A percentile compares a stretch with the other conserved stretches of the same genome.
Conservation (phyloP, 1,284 basidiomycete species). For the Puccinia polysora region DNA sequence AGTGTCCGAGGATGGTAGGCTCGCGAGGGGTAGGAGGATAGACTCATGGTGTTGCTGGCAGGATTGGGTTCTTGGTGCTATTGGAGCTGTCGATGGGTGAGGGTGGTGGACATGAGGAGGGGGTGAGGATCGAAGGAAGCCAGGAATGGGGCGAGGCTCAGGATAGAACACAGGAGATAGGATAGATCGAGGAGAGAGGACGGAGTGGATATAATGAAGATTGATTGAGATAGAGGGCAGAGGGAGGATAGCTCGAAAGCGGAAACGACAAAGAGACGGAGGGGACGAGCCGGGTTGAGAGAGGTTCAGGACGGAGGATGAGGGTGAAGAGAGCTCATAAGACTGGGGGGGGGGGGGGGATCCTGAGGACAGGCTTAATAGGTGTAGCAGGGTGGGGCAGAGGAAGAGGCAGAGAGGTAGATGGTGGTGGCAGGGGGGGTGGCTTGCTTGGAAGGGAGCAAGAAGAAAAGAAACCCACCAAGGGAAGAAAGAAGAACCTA, state of each 20-base stretch:
- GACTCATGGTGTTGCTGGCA: conserved; percentile 35
- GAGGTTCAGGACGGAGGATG: too few species aligned
- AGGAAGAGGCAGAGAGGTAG: neutral
- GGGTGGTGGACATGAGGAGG: conserved; percentile 27
- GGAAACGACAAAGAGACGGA: too few species aligned
- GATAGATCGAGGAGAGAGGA: too few species aligned
- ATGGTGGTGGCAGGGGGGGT: neutral
- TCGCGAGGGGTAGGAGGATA: conserved; percentile 21
- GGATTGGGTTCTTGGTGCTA: conserved; percentile 14
- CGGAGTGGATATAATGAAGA: too few species aligned
- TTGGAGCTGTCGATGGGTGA: conserved; percentile 30
- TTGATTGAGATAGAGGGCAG: too few species aligned
- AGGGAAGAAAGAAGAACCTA: neutral
- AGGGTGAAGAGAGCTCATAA: too few species aligned
- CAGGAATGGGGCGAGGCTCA: neutral
- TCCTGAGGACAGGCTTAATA: too few species aligned
- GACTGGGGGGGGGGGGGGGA: too few species aligned
- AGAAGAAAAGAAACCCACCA: neutral
- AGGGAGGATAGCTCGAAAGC: too few species aligned
- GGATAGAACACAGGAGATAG: too few species aligned
- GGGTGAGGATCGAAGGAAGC: neutral
- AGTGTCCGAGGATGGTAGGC: conserved; percentile 18
- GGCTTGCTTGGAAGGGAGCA: neutral
- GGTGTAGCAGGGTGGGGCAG: too few species aligned
- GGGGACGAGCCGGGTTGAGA: too few species aligned